Conservation (phyloP, 768 basidiomycete genomes). For the Lentinula edodes region DNA sequence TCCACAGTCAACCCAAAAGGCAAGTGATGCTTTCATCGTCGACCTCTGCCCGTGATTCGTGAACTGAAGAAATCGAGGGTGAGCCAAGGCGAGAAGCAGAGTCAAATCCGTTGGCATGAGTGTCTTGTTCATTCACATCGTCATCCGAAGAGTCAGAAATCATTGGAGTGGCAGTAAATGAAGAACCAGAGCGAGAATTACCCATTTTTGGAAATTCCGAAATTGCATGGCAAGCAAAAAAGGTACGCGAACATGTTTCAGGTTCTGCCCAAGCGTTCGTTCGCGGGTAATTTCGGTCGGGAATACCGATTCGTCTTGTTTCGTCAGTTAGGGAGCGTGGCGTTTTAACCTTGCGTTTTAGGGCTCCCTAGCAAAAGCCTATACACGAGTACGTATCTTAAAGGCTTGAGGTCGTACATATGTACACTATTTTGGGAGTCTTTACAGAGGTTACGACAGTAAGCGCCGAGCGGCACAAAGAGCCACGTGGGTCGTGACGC, state of each 20-base stretch:
- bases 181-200: constrained; percentile 10
- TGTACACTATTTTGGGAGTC: too few species aligned
- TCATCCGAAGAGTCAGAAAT: constrained; percentile 11
- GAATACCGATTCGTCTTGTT: too few species aligned
- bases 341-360: too few species aligned
- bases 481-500: not conserved
- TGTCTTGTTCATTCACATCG: not conserved
- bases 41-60: constrained; percentile 8
- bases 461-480: too few species aligned
- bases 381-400: too few species aligned
- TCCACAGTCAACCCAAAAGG: constrained; percentile 81
- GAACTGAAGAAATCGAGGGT: constrained; percentile 19
- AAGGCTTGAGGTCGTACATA: too few species aligned
- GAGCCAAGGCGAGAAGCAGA: constrained; percentile 36
- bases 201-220: constrained; percentile 1
- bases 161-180: constrained; percentile 16
- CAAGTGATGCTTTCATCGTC: constrained; percentile 61
- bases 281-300: not conserved
- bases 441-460: too few species aligned
- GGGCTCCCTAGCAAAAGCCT: too few species aligned
- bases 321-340: too few species aligned
- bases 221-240: not conserved
- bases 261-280: not conserved
- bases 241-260: not conserved
- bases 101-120: not conserved